Evolutionary conservation across 2,329 filamentous ascomycete genomes (phyloP), one percentile per base, ranked within the genome.

Genomic region (Xylaria sp.): DNA sequence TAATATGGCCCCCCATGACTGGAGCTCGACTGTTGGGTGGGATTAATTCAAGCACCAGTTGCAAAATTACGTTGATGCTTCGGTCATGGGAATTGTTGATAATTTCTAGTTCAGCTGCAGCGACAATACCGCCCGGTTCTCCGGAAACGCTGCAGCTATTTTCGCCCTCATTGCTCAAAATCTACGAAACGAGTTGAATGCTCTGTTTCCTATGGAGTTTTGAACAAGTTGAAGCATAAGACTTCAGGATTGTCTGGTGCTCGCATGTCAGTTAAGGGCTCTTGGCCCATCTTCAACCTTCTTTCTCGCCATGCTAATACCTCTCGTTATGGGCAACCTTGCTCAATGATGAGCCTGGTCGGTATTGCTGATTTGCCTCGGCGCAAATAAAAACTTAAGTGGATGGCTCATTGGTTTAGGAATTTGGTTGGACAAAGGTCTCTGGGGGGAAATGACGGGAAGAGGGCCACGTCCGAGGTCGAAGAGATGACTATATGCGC

Each of bases 21-120:
- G 19, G 25, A 23, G 28, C 37, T 56, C 57, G 40, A 40, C 63
- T 57, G 52, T 59, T 55, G 59, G 63, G 40, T 49, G 64, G 28
- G 25, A 62, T 25, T 11, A 12, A 45, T 55, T 42, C 42, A 65
- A 57, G 38, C 47, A 31, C 51, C 50, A 21, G 40, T 60, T 64
- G 49, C 47, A 60, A 58, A 51, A 49, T n/a, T 21, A 25, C 46
- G 56, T 66, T 65, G 64, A 63, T 60, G 61, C 35, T 66, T 64
- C 60, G 64, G 67, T 70, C 63, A 67, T 63, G 66, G 66, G 68
- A 71, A 65, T 72, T 72, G 70, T 73, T 65, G 55, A 73, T 73
- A 73, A 73, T 73, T 70, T 71, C 65, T 73, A 72, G 64, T 72
- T 60, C 25, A 40, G 57, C 56, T 63, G 55, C 38, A 33, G 35